These are phyloP conservation scores for Helotiales sp. DNA, from an alignment of 2,329 filamentous ascomycete species.

Conservation along the genomic window DNA sequence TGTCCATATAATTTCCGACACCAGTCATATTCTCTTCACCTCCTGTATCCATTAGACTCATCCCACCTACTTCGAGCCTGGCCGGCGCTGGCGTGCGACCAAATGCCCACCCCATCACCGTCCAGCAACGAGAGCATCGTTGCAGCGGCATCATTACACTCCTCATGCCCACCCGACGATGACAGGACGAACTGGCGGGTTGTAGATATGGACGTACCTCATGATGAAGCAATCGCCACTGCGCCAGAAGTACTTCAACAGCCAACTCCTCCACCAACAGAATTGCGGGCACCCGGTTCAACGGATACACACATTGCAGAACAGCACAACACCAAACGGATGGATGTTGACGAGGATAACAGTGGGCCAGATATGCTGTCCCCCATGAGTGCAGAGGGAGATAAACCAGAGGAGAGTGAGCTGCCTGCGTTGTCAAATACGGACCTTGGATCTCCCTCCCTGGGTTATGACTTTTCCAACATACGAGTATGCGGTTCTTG, in stretches of 20 bases:
- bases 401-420: conserved; percentile 46
- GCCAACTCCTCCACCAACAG: conserved; percentile 38
- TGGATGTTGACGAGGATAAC: conserved; percentile 48
- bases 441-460: conserved; percentile 49
- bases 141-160: conserved; percentile 39
- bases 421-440: conserved; percentile 39
- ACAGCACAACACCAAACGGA: conserved; percentile 46
- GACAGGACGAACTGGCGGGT: conserved; percentile 44
- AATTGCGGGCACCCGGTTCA: conserved; percentile 35
- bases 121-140: conserved; percentile 37
- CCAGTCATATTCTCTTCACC: conserved; percentile 30
- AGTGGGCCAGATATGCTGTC: conserved; percentile 41
- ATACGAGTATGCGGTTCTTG: conserved; percentile 53
- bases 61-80: conserved; percentile 33
- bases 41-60: conserved; percentile 41
- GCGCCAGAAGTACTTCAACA: conserved; percentile 39
- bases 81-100: conserved; percentile 41
- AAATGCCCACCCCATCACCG: conserved; percentile 46
- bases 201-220: conserved; percentile 42
- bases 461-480: conserved; percentile 60
- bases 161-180: conserved; percentile 52
- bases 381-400: conserved; percentile 45
- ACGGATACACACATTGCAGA: conserved; percentile 44
- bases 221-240: conserved; percentile 38
- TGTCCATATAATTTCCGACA: conserved; percentile 37